Base-by-base conservation (phyloP, 768 basidiomycete genomes). In the Termitomyces eurrhizus region DNA sequence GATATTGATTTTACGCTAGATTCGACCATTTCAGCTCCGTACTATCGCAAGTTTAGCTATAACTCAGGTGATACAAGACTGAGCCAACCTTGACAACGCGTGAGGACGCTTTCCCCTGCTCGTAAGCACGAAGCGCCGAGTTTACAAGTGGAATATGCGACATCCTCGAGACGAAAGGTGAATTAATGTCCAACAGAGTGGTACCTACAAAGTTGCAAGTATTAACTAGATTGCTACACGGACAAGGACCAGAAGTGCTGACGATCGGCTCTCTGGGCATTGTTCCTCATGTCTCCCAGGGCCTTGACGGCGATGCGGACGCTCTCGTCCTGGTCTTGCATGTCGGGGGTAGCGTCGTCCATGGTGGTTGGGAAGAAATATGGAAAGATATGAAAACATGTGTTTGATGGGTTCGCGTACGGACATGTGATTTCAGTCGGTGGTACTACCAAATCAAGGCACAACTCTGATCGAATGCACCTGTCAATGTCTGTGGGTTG, bases 21-120 rank as follows among this genome's bases (percentile, higher is more conserved):
- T 72, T 93, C 93, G 75, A 93, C 83, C 82, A 93, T 89, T 72
- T 89, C 88, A 18, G 90, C 92, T 52, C 93, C 90, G 68, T 92
- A 93, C 92, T 93, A 69, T 70, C 57, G 67, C 61, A 72, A 71
- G 54, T 45, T 57, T 35, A 57, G 57, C 62, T 37, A 53, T 37
- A 32, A 56, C 8, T 32, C 54, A 52, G 21, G 37, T 18, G 18
- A 26, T 52, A 49, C 51, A 39, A 33, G 21, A 48, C 33, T 49
- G 36, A 16, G 56, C 69, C 78, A 56, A 92, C 92, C 80, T 94
- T 93, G 64, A 95, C 90, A 49, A 94, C 90, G 39, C 90, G 78
- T 11, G 91, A 93, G 64, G 84, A 86, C 7, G 89, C 90, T 72
- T 94, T 95, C 48, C 88, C 87, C 21, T 91, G 85, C 69, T 93